phyloP scores from a whole-genome alignment of 2,329 filamentous ascomycete species.

The Claviceps purpurea region DNA sequence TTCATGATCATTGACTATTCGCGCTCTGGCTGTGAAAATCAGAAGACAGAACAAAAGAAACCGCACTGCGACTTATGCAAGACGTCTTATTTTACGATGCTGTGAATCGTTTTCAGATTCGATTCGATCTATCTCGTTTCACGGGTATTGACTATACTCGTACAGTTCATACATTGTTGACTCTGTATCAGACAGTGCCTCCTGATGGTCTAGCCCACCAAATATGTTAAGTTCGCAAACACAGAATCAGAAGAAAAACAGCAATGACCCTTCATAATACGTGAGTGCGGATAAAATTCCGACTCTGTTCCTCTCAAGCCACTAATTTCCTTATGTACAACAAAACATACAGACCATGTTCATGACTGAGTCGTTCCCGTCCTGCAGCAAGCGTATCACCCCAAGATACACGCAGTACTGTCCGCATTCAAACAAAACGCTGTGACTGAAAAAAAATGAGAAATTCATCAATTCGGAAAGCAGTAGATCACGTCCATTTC shows the following conservation, averaged over 20 bases:
- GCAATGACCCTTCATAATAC: not conserved
- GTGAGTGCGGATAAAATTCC: constrained; percentile 1
- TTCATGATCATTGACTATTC: not conserved
- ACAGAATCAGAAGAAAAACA: not conserved
- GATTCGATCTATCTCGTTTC: not conserved
- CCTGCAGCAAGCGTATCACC: not conserved
- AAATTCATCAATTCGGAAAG: constrained; percentile 9
- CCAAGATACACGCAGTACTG: not conserved
- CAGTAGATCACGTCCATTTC: constrained; percentile 26
- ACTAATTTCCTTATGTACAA: not conserved
- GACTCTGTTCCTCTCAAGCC: not conserved
- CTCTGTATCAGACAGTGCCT: not conserved
- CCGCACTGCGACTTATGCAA: not conserved
- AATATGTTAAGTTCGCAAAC: not conserved
- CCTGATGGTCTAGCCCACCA: not conserved
- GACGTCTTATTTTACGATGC: not conserved
- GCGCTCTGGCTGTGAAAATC: not conserved
- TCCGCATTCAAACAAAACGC: constrained; percentile 6
- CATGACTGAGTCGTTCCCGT: not conserved
- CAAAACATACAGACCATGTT: not conserved
- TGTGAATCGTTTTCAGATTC: not conserved
- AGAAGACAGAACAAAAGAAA: not conserved
- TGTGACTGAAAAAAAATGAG: constrained; percentile 9
- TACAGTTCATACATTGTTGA: not conserved
- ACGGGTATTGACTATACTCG: not conserved